These are phyloP conservation scores for Picochlorum costavermella DNA, from an alignment of 139 green algal genomes.

Conservation along the genomic window DNA sequence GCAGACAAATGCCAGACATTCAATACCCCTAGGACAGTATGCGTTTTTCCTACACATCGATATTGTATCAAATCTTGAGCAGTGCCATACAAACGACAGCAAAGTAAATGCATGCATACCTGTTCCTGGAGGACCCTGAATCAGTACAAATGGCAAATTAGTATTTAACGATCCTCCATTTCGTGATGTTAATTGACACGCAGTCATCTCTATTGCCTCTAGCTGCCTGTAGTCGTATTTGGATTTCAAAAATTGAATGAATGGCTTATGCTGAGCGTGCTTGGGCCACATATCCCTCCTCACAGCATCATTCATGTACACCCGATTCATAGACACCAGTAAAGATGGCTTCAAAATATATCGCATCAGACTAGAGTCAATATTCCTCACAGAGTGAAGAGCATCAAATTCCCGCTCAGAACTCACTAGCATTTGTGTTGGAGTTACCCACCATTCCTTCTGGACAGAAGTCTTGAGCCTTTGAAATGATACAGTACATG, in stretches of 20 bases:
- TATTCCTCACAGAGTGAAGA: slow-evolving; percentile 25
- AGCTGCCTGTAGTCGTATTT: slow-evolving; percentile 59
- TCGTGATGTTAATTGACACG: slow-evolving; percentile 30
- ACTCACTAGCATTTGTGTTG: slow-evolving; percentile 17
- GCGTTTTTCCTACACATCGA: slow-evolving; percentile 72
- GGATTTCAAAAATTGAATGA: slow-evolving; percentile 36
- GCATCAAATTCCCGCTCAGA: slow-evolving; percentile 44
- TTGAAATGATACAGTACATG: slow-evolving; percentile 10
- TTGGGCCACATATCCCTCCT: slow-evolving; percentile 37
- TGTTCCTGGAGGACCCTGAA: slow-evolving; percentile 85
- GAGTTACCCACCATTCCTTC: slow-evolving; percentile 30
- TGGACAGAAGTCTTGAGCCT: not conserved
- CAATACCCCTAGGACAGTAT: slow-evolving; percentile 80
- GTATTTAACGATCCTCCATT: not conserved
- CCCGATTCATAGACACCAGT: slow-evolving; percentile 15
- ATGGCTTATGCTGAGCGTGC: slow-evolving; percentile 19
- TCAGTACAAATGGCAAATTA: slow-evolving; percentile 53
- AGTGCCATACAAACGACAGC: no score
- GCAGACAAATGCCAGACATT: slow-evolving; percentile 84
- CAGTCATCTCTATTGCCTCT: slow-evolving; percentile 51
- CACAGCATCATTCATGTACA: slow-evolving; percentile 18
- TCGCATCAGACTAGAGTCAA: slow-evolving; percentile 18
- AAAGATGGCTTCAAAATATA: slow-evolving; percentile 45
- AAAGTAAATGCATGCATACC: no score
- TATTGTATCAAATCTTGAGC: no score